These are phyloP conservation scores for Dunaliella salina DNA, from an alignment of 163 green algal genomes.

Conservation along the genomic window DNA sequence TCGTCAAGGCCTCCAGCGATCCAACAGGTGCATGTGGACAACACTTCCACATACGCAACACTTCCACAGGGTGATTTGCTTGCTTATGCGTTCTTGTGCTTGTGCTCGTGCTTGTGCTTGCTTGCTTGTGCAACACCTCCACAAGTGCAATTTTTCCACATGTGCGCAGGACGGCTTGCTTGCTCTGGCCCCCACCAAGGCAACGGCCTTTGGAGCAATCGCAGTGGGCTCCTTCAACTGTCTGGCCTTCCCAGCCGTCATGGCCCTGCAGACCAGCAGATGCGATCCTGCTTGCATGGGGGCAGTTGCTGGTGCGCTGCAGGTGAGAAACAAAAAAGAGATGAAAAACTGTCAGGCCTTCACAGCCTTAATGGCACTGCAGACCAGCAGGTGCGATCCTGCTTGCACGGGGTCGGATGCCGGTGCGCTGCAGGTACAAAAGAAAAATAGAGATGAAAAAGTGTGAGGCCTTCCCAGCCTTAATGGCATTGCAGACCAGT, in stretches of 20 bases:
- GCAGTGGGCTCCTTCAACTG: constrained; percentile 12
- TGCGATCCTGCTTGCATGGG: constrained; percentile 26
- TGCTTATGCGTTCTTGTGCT: too few species aligned
- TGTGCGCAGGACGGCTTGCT: constrained; percentile 26
- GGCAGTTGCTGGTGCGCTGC: constrained; percentile 36
- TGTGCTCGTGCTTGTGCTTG: too few species aligned
- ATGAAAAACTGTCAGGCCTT: too few species aligned
- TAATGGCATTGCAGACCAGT: constrained; percentile 35
- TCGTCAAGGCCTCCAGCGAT: too few species aligned
- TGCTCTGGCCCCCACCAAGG: constrained; percentile 25
- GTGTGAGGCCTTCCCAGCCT: constrained; percentile 26
- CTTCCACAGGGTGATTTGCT: constrained; percentile 30
- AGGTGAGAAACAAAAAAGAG: too few species aligned
- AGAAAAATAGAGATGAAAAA: too few species aligned
- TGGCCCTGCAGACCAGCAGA: constrained; percentile 34
- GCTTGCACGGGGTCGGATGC: too few species aligned
- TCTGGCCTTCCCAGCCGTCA: constrained; percentile 28
- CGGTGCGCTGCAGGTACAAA: too few species aligned
- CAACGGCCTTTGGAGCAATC: constrained; percentile 26
- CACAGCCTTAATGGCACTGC: too few species aligned
- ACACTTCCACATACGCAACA: neutral
- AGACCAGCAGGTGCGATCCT: too few species aligned
- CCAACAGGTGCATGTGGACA: neutral
- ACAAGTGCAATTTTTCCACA: too few species aligned
- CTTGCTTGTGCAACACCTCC: too few species aligned